phyloP scores from a whole-genome alignment of 2,329 filamentous ascomycete species.

The Thielaviopsis euricoi region DNA sequence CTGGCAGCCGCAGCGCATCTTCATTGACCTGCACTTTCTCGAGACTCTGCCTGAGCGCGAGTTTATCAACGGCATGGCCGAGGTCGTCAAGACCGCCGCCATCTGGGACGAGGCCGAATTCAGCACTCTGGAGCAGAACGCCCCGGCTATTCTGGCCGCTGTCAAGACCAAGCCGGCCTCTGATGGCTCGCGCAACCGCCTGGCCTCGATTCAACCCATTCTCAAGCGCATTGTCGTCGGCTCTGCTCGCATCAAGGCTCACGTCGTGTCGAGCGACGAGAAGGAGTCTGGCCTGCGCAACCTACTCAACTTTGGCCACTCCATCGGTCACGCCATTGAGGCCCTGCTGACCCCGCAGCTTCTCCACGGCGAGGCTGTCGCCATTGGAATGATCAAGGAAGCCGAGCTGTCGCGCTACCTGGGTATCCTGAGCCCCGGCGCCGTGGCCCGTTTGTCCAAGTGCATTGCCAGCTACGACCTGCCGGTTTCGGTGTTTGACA shows the following conservation, averaged over 20 bases:
- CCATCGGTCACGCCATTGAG: conserved; percentile 92
- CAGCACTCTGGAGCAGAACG: conserved; percentile 64
- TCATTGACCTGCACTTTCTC: conserved; percentile 83
- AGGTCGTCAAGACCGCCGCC: conserved; percentile 93
- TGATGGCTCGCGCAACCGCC: conserved; percentile 26
- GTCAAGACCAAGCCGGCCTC: conserved; percentile 23
- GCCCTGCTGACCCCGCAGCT: conserved; percentile 90
- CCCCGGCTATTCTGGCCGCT: conserved; percentile 47
- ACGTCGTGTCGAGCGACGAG: conserved; percentile 88
- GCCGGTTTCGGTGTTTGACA: conserved; percentile 71
- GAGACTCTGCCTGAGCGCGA: conserved; percentile 80
- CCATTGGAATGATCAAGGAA: conserved; percentile 97
- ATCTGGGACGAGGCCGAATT: conserved; percentile 91
- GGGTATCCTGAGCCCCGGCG: conserved; percentile 68
- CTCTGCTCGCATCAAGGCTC: conserved; percentile 83
- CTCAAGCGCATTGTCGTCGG: conserved; percentile 71
- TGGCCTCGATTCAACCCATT: conserved; percentile 53
- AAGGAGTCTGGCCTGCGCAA: conserved; percentile 87
- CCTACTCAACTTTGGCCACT: conserved; percentile 92
- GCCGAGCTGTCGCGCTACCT: conserved; percentile 83
- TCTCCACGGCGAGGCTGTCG: conserved; percentile 86
- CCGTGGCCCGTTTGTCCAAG: conserved; percentile 77
- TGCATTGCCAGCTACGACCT: conserved; percentile 90
- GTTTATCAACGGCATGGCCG: conserved; percentile 97
- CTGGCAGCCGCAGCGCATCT: conserved; percentile 89